phyloP scores from a whole-genome alignment of 2,329 filamentous ascomycete genomes.

The Phialophora expanda region DNA sequence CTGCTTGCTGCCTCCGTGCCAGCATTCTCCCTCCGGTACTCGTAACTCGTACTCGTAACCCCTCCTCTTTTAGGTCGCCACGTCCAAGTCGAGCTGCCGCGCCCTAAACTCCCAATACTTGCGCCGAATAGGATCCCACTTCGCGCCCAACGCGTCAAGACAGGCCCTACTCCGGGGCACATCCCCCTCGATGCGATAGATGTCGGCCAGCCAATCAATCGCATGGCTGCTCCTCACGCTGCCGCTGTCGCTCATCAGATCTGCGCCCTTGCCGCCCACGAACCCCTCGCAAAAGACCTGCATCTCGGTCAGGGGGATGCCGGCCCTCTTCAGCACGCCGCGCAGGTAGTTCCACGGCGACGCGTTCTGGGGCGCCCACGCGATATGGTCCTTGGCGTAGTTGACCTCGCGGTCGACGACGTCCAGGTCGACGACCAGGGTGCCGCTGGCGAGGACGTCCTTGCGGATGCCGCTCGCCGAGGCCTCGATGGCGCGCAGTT shows the following conservation, averaged over 20 bases:
- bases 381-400: conserved; percentile 75
- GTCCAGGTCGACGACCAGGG: conserved; percentile 60
- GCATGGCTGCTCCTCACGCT: conserved; percentile 65
- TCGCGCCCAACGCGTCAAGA: conserved; percentile 74
- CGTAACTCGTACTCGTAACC: background rate
- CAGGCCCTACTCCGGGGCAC: conserved; percentile 68
- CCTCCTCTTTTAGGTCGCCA: background rate
- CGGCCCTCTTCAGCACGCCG: conserved; percentile 73
- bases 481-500: conserved; percentile 51
- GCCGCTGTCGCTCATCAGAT: conserved; percentile 41
- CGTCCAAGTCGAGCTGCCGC: conserved; percentile 21
- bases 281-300: conserved; percentile 62
- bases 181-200: conserved; percentile 48
- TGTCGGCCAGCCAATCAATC: conserved; percentile 57
- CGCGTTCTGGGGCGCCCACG: conserved; percentile 86
- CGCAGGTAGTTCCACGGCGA: conserved; percentile 91
- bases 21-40: background rate
- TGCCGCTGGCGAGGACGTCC: conserved; percentile 24
- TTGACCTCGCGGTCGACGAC: conserved; percentile 75
- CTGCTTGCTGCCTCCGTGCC: no score
- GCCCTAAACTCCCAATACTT: conserved; percentile 88
- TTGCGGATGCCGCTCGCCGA: conserved; percentile 27
- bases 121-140: conserved; percentile 87
- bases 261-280: conserved; percentile 40
- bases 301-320: conserved; percentile 55